Evolutionary conservation across 257 asterid species (phyloP).

Genomic region (Solanum tacnaense): DNA sequence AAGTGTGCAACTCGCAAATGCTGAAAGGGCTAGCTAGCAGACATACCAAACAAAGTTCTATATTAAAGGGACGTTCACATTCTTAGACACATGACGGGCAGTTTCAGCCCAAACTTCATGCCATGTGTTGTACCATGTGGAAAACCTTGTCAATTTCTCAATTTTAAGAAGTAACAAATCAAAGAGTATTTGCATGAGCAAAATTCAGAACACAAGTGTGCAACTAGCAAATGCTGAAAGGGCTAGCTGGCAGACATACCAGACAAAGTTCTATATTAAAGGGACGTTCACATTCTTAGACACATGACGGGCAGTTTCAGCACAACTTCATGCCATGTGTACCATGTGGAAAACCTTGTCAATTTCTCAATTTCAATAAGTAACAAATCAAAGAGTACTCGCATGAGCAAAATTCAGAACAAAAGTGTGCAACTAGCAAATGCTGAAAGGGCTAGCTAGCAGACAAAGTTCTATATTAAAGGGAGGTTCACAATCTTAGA

Average conservation of each 20-base stretch:
- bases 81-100: not conserved
- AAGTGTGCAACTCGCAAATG: not conserved
- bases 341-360: not conserved
- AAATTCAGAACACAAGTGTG: not conserved
- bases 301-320: not conserved
- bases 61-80: not conserved
- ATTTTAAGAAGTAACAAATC: not conserved
- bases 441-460: not conserved
- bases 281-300: not conserved
- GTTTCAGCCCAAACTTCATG: not conserved
- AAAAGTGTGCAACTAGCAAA: not conserved
- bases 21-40: not conserved
- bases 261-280: not conserved
- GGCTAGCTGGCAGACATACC: not conserved
- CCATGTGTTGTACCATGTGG: not conserved
- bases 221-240: not conserved
- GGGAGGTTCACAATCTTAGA: not conserved
- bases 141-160: not conserved
- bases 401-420: not conserved
- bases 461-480: not conserved
- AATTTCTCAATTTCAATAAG: not conserved
- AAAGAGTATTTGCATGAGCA: not conserved
- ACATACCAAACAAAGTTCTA: not conserved
- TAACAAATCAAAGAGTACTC: not conserved
- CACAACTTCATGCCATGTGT: not conserved